Conservation (phyloP, 2,329 filamentous ascomycete species). For the Hypocrella siamensis region DNA sequence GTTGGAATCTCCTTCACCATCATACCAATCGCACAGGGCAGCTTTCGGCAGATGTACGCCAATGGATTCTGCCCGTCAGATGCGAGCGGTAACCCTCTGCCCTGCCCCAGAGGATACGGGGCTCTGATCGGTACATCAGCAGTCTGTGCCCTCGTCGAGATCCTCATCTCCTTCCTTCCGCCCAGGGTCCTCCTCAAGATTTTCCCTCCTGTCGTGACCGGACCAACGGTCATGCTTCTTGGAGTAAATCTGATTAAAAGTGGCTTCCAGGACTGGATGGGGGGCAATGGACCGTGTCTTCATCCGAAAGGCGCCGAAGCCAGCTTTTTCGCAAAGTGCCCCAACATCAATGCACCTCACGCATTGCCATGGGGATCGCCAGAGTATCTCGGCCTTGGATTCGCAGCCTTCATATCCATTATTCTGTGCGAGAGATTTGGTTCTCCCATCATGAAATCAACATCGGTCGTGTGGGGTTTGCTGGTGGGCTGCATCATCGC, state of each 20-base stretch:
- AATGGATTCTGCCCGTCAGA: conserved; percentile 51
- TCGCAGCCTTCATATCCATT: conserved; percentile 66
- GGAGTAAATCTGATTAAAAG: conserved; percentile 56
- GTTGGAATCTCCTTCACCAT: conserved; percentile 39
- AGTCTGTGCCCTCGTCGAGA: conserved; percentile 51
- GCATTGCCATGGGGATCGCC: conserved; percentile 64
- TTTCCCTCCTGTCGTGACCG: conserved; percentile 67
- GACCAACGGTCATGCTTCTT: conserved; percentile 55
- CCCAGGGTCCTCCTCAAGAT: conserved; percentile 52
- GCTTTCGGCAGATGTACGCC: conserved; percentile 61
- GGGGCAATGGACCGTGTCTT: conserved; percentile 48
- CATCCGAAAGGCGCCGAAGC: conserved; percentile 18
- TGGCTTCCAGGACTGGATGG: conserved; percentile 66
- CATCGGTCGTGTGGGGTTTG: conserved; percentile 59
- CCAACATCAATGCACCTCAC: conserved; percentile 50
- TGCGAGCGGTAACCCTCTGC: conserved; percentile 46
- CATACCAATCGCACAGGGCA: conserved; percentile 38
- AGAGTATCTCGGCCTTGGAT: conserved; percentile 64
- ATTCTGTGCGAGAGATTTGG: conserved; percentile 71
- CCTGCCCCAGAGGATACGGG: conserved; percentile 65
- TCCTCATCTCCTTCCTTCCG: conserved; percentile 60
- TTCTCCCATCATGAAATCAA: conserved; percentile 71
- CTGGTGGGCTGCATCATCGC: conserved; percentile 66
- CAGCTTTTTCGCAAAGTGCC: conserved; percentile 45
- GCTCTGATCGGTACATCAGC: conserved; percentile 53